Evolutionary conservation across 2,329 filamentous ascomycete genomes (phyloP).

Genomic region (Colletotrichum somersetense): DNA sequence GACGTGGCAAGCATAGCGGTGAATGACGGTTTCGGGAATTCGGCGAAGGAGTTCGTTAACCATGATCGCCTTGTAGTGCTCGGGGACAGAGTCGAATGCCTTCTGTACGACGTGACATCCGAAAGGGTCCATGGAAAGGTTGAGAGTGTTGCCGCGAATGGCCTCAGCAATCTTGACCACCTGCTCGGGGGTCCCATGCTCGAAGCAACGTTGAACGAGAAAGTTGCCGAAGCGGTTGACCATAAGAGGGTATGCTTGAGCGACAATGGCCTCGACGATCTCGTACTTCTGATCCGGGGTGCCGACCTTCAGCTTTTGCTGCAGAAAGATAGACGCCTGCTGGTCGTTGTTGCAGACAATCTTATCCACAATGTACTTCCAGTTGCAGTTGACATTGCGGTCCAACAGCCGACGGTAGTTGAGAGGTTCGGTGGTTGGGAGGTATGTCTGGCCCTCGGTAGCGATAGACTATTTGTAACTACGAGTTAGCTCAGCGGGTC

Average conservation of each 20-base stretch:
- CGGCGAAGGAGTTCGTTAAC: slow-evolving; percentile 96
- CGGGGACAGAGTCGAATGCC: slow-evolving; percentile 96
- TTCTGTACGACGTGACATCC: slow-evolving; percentile 99
- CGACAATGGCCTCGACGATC: slow-evolving; percentile 95
- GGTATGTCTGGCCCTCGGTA: slow-evolving; percentile 78
- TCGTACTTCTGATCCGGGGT: slow-evolving; percentile 96
- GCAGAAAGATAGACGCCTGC: slow-evolving; percentile 97
- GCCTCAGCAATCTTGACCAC: slow-evolving; percentile 94
- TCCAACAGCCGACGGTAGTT: slow-evolving; percentile 97
- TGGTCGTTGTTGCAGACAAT: slow-evolving; percentile 99
- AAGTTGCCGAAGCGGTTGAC: slow-evolving; percentile 99
- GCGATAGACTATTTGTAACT: slow-evolving; percentile 57
- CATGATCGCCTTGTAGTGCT: slow-evolving; percentile 98
- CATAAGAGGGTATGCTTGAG: slow-evolving; percentile 95
- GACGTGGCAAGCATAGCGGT: slow-evolving; percentile 98
- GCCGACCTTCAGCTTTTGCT: slow-evolving; percentile 98
- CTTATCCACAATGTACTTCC: slow-evolving; percentile 99
- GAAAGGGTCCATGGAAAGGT: slow-evolving; percentile 97
- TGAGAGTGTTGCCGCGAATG: slow-evolving; percentile 93
- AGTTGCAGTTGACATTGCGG: slow-evolving; percentile 96
- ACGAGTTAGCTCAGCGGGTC: slow-evolving; percentile 29
- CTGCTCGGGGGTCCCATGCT: slow-evolving; percentile 95
- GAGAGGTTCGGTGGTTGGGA: slow-evolving; percentile 89
- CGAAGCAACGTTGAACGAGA: slow-evolving; percentile 97
- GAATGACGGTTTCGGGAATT: slow-evolving; percentile 97